A percentile compares a stretch with the other conserved stretches of the same genome.
Conservation (phyloP, 2,329 filamentous ascomycete genomes). For the Pseudogymnoascus sp. region DNA sequence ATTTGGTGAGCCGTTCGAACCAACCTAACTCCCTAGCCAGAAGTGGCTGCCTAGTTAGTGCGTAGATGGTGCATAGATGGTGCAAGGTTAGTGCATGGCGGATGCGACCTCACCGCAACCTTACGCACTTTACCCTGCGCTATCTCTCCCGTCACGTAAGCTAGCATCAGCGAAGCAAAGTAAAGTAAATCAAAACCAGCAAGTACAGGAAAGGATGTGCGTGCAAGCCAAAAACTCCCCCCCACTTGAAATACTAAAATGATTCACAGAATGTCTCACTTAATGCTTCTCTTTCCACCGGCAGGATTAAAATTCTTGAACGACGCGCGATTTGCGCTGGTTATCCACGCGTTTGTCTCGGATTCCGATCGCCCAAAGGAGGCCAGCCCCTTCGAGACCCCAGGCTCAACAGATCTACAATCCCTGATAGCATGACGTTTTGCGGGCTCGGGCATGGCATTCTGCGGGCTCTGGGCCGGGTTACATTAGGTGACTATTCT, state of each 20-base stretch:
- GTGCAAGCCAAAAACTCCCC: neutral
- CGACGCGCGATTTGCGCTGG: neutral
- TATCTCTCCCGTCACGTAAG: neutral
- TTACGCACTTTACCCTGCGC: neutral
- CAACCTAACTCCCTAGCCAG: neutral
- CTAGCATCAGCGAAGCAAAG: neutral
- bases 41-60: neutral
- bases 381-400: too few relatives aligned
- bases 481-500: neutral
- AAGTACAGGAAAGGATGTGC: neutral
- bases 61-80: neutral
- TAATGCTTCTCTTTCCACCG: neutral
- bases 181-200: neutral
- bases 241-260: neutral
- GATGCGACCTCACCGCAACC: slow-evolving; percentile 4
- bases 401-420: neutral
- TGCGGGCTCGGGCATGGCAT: neutral
- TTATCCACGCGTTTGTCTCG: neutral
- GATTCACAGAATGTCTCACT: neutral
- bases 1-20: neutral
- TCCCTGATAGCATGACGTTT: neutral
- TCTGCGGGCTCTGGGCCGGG: too few relatives aligned
- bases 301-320: neutral
- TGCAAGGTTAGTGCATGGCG: neutral
- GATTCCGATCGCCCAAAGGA: too few relatives aligned